phyloP scores from a whole-genome alignment of 768 basidiomycete genomes.

The Dentipellis fragilis region DNA sequence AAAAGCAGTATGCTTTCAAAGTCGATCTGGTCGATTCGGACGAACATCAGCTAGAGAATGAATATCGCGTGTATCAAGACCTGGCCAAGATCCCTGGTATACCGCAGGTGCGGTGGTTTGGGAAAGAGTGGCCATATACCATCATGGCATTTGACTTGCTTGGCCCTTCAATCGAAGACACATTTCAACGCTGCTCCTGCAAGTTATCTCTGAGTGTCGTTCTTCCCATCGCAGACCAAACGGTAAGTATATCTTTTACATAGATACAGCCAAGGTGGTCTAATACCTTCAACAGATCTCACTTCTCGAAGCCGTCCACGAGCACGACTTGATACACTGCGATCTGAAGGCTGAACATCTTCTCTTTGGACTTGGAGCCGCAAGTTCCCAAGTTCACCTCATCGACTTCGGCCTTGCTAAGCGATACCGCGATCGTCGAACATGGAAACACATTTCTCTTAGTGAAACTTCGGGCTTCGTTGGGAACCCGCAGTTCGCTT shows the following conservation, averaged over 20 bases:
- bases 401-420: slow-evolving; percentile 98
- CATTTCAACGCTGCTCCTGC: slow-evolving; percentile 94
- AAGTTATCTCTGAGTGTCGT: slow-evolving; percentile 98
- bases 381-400: slow-evolving; percentile 98
- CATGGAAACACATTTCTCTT: slow-evolving; percentile 98
- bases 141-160: slow-evolving; percentile 98
- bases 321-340: slow-evolving; percentile 94
- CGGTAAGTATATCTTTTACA: slow-evolving; percentile 41
- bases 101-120: slow-evolving; percentile 94
- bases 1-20: slow-evolving; percentile 99
- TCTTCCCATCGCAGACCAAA: slow-evolving; percentile 89
- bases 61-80: slow-evolving; percentile 93
- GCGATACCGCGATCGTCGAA: slow-evolving; percentile 99
- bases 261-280: not conserved
- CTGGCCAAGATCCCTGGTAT: slow-evolving; percentile 98
- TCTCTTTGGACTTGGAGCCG: slow-evolving; percentile 99
- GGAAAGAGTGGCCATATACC: slow-evolving; percentile 97
- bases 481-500: slow-evolving; percentile 97
- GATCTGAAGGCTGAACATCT: slow-evolving; percentile 99
- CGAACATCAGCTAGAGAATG: slow-evolving; percentile 99
- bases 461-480: slow-evolving; percentile 99
- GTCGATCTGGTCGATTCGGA: slow-evolving; percentile 99
- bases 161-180: slow-evolving; percentile 82
- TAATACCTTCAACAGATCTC: slow-evolving; percentile 59
- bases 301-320: slow-evolving; percentile 98